These are phyloP conservation scores for Colletotrichum nymphaeae DNA, from an alignment of 2,329 filamentous ascomycete genomes.

Conservation along the genomic window DNA sequence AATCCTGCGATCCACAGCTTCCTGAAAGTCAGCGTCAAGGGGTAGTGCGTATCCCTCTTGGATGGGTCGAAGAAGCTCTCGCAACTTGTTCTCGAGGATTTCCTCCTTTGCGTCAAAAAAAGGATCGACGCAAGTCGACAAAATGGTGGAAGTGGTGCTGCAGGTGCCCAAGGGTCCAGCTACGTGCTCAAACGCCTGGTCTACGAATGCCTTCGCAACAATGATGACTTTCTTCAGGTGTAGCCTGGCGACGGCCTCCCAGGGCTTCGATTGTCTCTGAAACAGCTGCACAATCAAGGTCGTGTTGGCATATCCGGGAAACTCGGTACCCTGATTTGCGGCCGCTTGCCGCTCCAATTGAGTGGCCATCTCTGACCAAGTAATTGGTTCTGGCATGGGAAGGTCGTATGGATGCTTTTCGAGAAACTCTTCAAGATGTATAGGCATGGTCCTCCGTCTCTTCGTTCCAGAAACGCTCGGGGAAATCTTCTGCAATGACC, in stretches of 20 bases:
- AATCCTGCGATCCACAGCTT: constrained; percentile 1
- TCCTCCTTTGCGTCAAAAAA: constrained; percentile 48
- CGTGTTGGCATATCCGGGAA: constrained; percentile 51
- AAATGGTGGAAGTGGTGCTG: constrained; percentile 38
- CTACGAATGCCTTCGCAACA: constrained; percentile 49
- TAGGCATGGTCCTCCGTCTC: constrained; percentile 32
- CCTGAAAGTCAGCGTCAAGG: constrained; percentile 47
- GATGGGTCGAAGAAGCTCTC: constrained; percentile 53
- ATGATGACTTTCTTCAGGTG: constrained; percentile 48
- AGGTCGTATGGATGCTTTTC: constrained; percentile 43
- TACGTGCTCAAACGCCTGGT: constrained; percentile 44
- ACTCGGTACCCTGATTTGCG: constrained; percentile 52
- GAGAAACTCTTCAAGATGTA: constrained; percentile 44
- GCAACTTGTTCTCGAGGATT: constrained; percentile 47
- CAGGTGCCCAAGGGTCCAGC: constrained; percentile 28
- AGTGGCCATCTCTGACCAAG: constrained; percentile 29
- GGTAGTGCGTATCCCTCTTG: constrained; percentile 46
- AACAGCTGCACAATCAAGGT: constrained; percentile 53
- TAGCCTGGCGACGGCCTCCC: constrained; percentile 49
- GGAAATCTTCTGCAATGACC: constrained; percentile 37
- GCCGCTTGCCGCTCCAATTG: constrained; percentile 48
- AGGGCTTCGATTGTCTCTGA: constrained; percentile 49
- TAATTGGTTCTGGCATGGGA: constrained; percentile 40
- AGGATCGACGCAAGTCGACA: constrained; percentile 40
- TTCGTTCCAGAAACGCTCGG: neutral